Evolutionary conservation across 768 basidiomycete species (phyloP).

Genomic region (Coprinopsis cinerea): DNA sequence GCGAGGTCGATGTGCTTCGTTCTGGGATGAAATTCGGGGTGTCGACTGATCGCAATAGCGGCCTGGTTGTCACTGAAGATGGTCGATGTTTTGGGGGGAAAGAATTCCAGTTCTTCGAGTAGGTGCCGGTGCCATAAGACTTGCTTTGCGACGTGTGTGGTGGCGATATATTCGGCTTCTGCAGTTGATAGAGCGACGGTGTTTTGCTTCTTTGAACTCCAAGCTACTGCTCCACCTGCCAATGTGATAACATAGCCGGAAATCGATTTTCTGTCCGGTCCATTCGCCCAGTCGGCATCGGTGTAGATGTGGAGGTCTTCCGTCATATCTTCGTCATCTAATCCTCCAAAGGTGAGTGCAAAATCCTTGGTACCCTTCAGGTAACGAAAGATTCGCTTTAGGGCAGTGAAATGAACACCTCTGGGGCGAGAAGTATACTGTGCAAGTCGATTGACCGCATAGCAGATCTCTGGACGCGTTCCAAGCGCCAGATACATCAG

Average conservation of each 20-base stretch:
- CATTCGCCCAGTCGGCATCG: conserved; percentile 3
- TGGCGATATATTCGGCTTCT: conserved; percentile 36
- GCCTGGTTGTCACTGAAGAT: conserved; percentile 15
- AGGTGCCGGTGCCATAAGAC: conserved; percentile 19
- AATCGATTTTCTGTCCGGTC: conserved; percentile 4
- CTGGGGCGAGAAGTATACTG: conserved; percentile 28
- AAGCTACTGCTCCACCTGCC: conserved; percentile 29
- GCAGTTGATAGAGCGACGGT: conserved; percentile 29
- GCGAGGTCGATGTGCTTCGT: conserved; percentile 16
- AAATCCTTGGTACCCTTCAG: conserved; percentile 21
- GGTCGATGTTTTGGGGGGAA: conserved; percentile 3
- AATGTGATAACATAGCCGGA: conserved; percentile 25
- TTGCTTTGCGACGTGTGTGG: conserved; percentile 20
- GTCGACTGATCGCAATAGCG: conserved; percentile 11
- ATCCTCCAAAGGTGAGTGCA: conserved; percentile 13
- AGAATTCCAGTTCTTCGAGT: conserved; percentile 12
- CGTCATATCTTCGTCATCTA: background rate
- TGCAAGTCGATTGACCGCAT: conserved; percentile 23
- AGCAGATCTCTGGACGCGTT: conserved; percentile 29
- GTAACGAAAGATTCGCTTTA: conserved; percentile 33
- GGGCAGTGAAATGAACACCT: conserved; percentile 31
- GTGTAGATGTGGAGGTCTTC: background rate
- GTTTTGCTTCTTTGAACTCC: conserved; percentile 27
- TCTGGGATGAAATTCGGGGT: conserved; percentile 14
- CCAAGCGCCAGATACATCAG: conserved; percentile 27